Base-by-base conservation (phyloP, 306 rosid genomes). In the Castanea crenata region DNA sequence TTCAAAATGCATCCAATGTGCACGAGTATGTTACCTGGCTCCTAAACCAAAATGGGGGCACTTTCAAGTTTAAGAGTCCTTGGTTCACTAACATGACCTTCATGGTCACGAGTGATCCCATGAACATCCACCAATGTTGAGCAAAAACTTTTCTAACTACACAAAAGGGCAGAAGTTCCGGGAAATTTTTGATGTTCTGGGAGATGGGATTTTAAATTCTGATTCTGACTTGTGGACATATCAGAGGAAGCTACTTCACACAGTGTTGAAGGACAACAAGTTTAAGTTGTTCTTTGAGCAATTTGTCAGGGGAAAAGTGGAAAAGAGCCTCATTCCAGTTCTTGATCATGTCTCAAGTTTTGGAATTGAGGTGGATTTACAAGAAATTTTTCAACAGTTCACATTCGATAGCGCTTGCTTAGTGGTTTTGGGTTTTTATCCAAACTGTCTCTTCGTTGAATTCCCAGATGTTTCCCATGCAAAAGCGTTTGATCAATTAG, bases 341-440 rank as follows among this genome's bases (percentile, higher is more conserved):
- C 83, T 84, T 59, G 75, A 77, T 25, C 65, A 7, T 16, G 63
- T 56, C 25, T 27, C 57, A 35, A 5, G 29, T 7, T 0, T 35
- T 6, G 73, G 38, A 32, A 29, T 20, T 13, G 41, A 79, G 82
- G 25, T 80, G 27, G 85, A 85, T 57, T 74, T 85, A n/a, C 85
- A 69, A 69, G 85, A 81, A 18, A 46, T 74, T 46, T 78, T 89
- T 27, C 75, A 44, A 3, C 58, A 86, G 0, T 81, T 89, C 67
- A 52, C 89, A 0, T 89, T 89, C 21, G 89, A 86, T 19, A 83
- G 67, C 13, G 74, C 78, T 68, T 85, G 88, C 38, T 77, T 56
- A 1, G 15, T 80, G 6, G 77, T 85, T 63, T 74, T 86, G 1
- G 93, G 93, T 18, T 73, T 68, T 10, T 86, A 87, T 51, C 85